Percentiles rank a stretch among this genome's conserved stretches.
phyloP scores from a whole-genome alignment of 164 flowering plant species.

The Nelumbo lutea region DNA sequence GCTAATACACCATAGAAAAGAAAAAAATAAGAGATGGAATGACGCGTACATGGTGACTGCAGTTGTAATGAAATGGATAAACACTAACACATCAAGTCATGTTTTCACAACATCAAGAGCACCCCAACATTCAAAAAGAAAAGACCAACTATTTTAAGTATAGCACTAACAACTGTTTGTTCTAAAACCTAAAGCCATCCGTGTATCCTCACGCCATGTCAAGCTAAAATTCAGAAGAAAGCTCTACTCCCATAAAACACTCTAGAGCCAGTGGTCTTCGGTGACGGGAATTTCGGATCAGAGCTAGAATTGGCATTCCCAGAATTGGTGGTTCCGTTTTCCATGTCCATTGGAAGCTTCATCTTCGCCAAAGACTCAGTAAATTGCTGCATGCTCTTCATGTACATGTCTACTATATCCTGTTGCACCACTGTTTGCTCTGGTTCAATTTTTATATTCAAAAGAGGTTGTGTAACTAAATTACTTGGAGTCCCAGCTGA shows the following conservation, averaged over 20 bases:
- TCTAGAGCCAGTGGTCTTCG: constrained; percentile 36
- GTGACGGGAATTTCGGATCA: constrained; percentile 41
- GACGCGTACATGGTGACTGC: constrained; percentile 19
- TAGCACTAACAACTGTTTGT: constrained; percentile 21
- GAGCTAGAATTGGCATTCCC: constrained; percentile 40
- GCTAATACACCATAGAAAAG: constrained; percentile 1
- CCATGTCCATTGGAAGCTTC: constrained; percentile 95
- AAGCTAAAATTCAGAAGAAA: constrained; percentile 60
- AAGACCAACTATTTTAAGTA: constrained; percentile 15
- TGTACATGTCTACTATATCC: constrained; percentile 93
- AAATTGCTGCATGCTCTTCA: constrained; percentile 98
- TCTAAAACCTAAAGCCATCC: constrained; percentile 47
- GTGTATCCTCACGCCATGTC: constrained; percentile 22
- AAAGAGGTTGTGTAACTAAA: constrained; percentile 32
- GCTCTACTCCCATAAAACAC: constrained; percentile 97
- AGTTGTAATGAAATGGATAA: constrained; percentile 11
- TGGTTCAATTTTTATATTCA: constrained; percentile 50
- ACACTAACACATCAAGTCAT: constrained; percentile 25
- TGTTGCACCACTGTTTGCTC: constrained; percentile 77
- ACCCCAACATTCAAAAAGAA: constrained; percentile 31
- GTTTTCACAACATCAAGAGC: constrained; percentile 21
- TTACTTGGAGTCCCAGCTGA: constrained; percentile 27
- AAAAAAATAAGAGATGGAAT: constrained; percentile 8
- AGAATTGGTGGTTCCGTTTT: constrained; percentile 37
- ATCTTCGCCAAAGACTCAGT: constrained; percentile 94